A percentile compares a stretch with the other conserved stretches of the same genome.
Evolutionary conservation across 2,329 filamentous ascomycete species (phyloP).

Genomic region (Capronia americana): DNA sequence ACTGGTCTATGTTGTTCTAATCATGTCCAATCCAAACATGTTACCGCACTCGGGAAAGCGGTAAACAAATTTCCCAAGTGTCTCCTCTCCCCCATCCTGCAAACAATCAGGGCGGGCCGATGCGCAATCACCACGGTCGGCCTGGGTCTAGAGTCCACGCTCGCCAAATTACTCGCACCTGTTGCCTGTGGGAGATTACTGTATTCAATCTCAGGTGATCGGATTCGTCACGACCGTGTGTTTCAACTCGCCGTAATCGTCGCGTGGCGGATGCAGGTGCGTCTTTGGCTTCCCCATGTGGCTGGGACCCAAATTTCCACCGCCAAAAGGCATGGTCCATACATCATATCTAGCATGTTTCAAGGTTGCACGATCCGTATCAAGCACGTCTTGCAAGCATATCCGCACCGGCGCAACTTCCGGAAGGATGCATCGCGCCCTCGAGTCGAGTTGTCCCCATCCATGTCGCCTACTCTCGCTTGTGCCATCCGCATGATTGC

Average conservation of each 20-base stretch:
- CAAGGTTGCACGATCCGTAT: constrained; percentile 13
- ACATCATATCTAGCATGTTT: constrained; percentile 19
- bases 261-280: constrained; percentile 11
- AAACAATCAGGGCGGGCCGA: constrained; percentile 6
- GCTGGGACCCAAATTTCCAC: constrained; percentile 7
- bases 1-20: background rate
- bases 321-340: constrained; percentile 27
- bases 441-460: background rate
- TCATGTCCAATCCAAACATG: background rate
- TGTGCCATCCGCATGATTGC: constrained; percentile 20
- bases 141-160: background rate
- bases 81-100: constrained; percentile 4
- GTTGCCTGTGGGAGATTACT: background rate
- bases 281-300: constrained; percentile 12
- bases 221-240: constrained; percentile 17
- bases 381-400: constrained; percentile 1
- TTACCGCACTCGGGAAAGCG: background rate
- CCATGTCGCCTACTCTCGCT: constrained; percentile 31
- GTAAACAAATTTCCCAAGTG: constrained; percentile 7
- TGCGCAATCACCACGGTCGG: constrained; percentile 8
- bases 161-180: constrained; percentile 10
- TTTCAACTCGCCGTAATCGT: constrained; percentile 24
- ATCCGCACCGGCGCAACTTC: constrained; percentile 30
- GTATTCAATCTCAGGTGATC: constrained; percentile 2
- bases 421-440: constrained; percentile 20